phyloP scores from a whole-genome alignment of 345 rosid species.

The Gossypium rotundifolium region DNA sequence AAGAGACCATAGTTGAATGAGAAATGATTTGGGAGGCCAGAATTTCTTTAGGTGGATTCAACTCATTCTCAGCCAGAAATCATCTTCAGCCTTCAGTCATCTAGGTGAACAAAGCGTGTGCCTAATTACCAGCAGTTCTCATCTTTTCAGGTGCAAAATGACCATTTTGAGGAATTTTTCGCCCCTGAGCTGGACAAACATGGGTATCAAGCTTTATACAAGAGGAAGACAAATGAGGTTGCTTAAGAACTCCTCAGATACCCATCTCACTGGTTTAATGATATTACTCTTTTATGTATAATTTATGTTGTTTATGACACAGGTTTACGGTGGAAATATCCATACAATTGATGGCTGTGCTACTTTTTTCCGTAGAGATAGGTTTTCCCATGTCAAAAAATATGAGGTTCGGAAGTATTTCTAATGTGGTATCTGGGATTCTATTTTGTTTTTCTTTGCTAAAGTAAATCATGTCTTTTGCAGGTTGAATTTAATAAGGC shows the following conservation, averaged over 20 bases:
- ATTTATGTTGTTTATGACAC: conserved; percentile 15
- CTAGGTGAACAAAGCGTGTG: not conserved
- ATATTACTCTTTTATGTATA: not conserved
- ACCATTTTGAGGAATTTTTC: conserved; percentile 85
- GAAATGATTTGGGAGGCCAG: not conserved
- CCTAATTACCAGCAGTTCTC: not conserved
- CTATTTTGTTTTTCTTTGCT: conserved; percentile 11
- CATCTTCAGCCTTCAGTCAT: not conserved
- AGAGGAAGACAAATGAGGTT: conserved; percentile 92
- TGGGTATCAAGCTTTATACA: conserved; percentile 82
- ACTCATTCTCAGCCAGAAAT: not conserved
- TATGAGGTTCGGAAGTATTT: conserved; percentile 60
- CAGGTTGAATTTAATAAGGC: conserved; percentile 99
- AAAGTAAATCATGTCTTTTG: conserved; percentile 13
- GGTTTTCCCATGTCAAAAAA: conserved; percentile 95
- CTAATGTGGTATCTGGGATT: not conserved
- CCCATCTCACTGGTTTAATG: not conserved
- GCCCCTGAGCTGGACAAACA: conserved; percentile 92
- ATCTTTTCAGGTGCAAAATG: conserved; percentile 71
- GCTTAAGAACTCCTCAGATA: conserved; percentile 6
- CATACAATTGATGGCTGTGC: conserved; percentile 85
- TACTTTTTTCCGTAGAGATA: conserved; percentile 85
- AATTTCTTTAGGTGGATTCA: not conserved
- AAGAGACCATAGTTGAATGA: not conserved
- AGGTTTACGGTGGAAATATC: conserved; percentile 67